Evolutionary conservation across 2,329 filamentous ascomycete genomes (phyloP).

Genomic region (Aspergillus sp.): DNA sequence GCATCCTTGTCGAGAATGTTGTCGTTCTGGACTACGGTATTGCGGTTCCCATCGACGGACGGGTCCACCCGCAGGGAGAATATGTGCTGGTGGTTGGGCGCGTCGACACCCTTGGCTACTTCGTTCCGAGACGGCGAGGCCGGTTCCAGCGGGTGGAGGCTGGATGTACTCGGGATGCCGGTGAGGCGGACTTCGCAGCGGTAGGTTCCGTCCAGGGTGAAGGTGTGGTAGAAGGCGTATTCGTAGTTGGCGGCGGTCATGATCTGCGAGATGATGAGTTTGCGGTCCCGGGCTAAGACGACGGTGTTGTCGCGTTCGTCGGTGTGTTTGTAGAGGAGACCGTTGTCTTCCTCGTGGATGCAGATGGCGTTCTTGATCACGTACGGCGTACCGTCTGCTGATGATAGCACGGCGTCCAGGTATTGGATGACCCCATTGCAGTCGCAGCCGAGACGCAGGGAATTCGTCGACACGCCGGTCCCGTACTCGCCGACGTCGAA

Average conservation of each 20-base stretch:
- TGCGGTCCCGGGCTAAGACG: slow-evolving; percentile 79
- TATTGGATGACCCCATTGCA: slow-evolving; percentile 30
- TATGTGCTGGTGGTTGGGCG: slow-evolving; percentile 69
- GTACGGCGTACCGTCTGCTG: slow-evolving; percentile 17
- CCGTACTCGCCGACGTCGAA: slow-evolving; percentile 49
- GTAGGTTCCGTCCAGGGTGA: slow-evolving; percentile 85
- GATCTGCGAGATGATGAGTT: slow-evolving; percentile 82
- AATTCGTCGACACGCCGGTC: slow-evolving; percentile 49
- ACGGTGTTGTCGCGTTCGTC: slow-evolving; percentile 85
- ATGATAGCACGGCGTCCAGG: slow-evolving; percentile 25
- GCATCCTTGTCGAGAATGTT: slow-evolving; percentile 55
- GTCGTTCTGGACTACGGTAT: slow-evolving; percentile 40
- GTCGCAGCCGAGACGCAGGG: slow-evolving; percentile 44
- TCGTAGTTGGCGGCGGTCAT: slow-evolving; percentile 96
- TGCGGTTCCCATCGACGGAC: slow-evolving; percentile 56
- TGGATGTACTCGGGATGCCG: slow-evolving; percentile 83
- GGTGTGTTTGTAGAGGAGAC: slow-evolving; percentile 63
- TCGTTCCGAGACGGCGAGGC: slow-evolving; percentile 59
- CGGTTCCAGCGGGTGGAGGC: slow-evolving; percentile 59
- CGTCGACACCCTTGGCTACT: slow-evolving; percentile 62
- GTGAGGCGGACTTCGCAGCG: slow-evolving; percentile 88
- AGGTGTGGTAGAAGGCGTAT: slow-evolving; percentile 80
- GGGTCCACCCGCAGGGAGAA: slow-evolving; percentile 66
- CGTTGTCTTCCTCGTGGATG: slow-evolving; percentile 6
- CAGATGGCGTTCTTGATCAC: slow-evolving; percentile 3